Base-by-base conservation (phyloP, 2,329 filamentous ascomycete genomes). In the Fusarium subtropicale region DNA sequence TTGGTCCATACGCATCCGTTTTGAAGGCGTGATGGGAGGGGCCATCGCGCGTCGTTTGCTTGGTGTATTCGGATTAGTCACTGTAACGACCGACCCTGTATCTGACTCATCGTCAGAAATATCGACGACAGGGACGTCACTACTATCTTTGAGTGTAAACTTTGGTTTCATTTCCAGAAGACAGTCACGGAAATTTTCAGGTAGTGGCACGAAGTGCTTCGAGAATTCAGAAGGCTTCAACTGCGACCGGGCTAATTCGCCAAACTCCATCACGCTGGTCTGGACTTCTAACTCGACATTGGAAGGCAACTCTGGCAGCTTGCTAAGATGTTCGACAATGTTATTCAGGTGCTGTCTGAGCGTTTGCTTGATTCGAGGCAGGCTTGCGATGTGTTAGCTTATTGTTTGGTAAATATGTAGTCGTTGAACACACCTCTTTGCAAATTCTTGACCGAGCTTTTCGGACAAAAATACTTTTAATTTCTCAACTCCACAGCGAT, bases 271-370 rank as follows among this genome's bases (percentile, higher is more conserved):
- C 0, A 95, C 76, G 13, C 88, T 86, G 3, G 85, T 84, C 22
- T 85, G 85, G 0, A 97, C 84, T 12, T 89, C 87, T 0, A 89
- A 81, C n/a, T 89, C 85, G 0, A 93, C 86, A 44, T 93, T 92
- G 0, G 82, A 79, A 0, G 91, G 90, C 0, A 92, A 85, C 38
- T 92, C 90, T 0, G 92, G 92, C 0, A 94, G 84, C 0, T 79
- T 79, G 1, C 76, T 68, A 0, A 97, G 82, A 58, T 91, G 80
- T 0, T 74, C 71, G 2, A 87, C 81, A 3, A 94, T 87, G 0
- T 82, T 75, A 0, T 78, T 65, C 0, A 91, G 83, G 7, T 86
- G 81, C 0, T 72, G 69, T 6, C 84, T 79, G 0, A 88, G 80
- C 48, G 89, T 89, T 2, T 80, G 78, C 62, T 87, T 79, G 78